Conservation (phyloP, 1,139 yeast genomes). For the Candida sojae region DNA sequence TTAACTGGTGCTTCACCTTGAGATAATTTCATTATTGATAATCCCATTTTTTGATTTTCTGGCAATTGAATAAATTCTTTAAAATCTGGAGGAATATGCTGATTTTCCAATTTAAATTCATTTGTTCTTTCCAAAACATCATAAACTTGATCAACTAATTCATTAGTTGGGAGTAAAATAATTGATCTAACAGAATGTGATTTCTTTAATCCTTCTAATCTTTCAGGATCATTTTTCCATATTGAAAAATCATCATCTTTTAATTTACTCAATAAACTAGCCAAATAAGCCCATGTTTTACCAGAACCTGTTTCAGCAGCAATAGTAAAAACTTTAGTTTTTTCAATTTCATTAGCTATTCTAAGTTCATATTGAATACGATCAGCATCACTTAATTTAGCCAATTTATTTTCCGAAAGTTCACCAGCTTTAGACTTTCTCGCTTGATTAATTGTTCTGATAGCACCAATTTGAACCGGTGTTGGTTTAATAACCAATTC, state of each 20-base stretch:
- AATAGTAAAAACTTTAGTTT: slow-evolving; percentile 66
- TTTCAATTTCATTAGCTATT: slow-evolving; percentile 31
- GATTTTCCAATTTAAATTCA: slow-evolving; percentile 22
- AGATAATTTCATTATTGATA: slow-evolving; percentile 62
- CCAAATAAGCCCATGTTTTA: slow-evolving; percentile 88
- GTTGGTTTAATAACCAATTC: slow-evolving; percentile 39
- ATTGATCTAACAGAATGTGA: slow-evolving; percentile 62
- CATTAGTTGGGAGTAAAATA: slow-evolving; percentile 84
- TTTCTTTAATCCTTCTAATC: slow-evolving; percentile 29
- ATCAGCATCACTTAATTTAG: slow-evolving; percentile 20
- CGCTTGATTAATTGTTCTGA: slow-evolving; percentile 42
- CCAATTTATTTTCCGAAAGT: slow-evolving; percentile 23
- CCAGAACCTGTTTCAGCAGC: slow-evolving; percentile 99
- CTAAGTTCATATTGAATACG: slow-evolving; percentile 30
- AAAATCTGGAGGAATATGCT: slow-evolving; percentile 18
- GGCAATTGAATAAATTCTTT: slow-evolving; percentile 26
- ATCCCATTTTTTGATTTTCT: slow-evolving; percentile 31
- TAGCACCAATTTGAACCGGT: slow-evolving; percentile 48
- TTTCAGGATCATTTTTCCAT: slow-evolving; percentile 27
- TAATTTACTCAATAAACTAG: slow-evolving; percentile 70
- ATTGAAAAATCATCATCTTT: slow-evolving; percentile 51
- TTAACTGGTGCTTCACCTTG: slow-evolving; percentile 50
- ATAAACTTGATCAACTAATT: slow-evolving; percentile 79
- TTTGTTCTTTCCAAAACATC: slow-evolving; percentile 48
- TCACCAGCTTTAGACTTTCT: slow-evolving; percentile 18